Evolutionary conservation across 2,329 filamentous ascomycete genomes (phyloP), one percentile per base, ranked within the genome.

Genomic region (Pseudogymnoascus sp.): DNA sequence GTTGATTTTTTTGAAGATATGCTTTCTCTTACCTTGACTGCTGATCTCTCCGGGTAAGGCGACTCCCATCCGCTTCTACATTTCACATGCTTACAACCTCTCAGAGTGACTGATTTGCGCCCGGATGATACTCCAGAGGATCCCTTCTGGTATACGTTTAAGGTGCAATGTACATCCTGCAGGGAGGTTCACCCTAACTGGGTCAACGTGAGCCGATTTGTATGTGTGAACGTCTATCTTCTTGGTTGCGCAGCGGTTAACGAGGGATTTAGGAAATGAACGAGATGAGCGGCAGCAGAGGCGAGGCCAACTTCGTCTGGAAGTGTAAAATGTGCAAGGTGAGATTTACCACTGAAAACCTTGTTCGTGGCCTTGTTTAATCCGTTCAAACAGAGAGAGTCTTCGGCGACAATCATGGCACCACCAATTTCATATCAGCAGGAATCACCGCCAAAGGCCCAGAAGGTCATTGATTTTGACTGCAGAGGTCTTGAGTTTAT

Each of bases 271-370:
- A 96, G 91, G 93, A 97, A 74, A 83, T 81, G 72, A 93, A 96
- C 73, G 92, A 97, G 68, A 87, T 97, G 75, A 95, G 91, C 67
- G 93, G 93, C 37, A 97, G 93, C 75, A 85, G 91, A 72, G 95
- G 95, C 68, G 93, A 97, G 76, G 95, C 95, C 65, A 97, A 97
- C 77, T 99, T 99, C 76, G 95, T 99, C n/a, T 99, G 95, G 93
- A 93, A 87, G 76, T 99, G 95, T 83, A 96, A 96, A 77, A 93
- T 95, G 74, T 99, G 95, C 87, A 96, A 95, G 85, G 92, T 95
- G 69, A 31, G 77, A 74, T 16, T 49, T 36, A 42, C 5, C 23
- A n/a, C 34, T 60, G 12, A 2, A 11, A 31, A 59, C 2, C 3
- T 8, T 11, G 16, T 34, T 62, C 66, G 59, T 69, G 12, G 18